These are phyloP conservation scores for Astrephomene gubernaculifera DNA, from an alignment of 139 green algal species.

Conservation along the genomic window DNA sequence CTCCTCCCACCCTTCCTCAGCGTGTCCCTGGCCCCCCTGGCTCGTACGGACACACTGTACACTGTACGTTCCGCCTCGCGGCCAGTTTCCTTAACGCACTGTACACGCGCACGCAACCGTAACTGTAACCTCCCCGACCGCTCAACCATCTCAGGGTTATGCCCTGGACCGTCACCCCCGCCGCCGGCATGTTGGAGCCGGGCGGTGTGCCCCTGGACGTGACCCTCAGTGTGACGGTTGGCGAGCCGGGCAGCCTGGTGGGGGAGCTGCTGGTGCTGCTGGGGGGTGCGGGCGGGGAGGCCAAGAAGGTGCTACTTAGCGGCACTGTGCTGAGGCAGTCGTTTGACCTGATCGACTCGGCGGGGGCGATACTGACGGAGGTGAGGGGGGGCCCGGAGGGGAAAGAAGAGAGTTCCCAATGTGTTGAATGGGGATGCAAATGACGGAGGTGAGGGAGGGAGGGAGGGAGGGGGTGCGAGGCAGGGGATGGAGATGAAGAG, in stretches of 20 bases:
- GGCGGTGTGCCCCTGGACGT: neutral
- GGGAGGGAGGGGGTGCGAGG: neutral
- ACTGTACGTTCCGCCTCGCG: too few species aligned
- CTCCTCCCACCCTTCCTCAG: too few species aligned
- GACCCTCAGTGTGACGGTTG: constrained; percentile 22
- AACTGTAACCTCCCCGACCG: too few species aligned
- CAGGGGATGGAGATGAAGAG: neutral
- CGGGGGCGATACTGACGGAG: constrained; percentile 38
- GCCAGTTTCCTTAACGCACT: too few species aligned
- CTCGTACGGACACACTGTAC: too few species aligned
- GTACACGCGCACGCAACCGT: too few species aligned
- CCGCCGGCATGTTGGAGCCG: neutral
- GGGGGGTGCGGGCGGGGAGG: neutral
- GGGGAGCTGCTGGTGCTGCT: constrained; percentile 17
- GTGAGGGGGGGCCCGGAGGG: neutral
- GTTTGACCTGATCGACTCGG: constrained; percentile 51
- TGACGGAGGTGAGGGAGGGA: neutral
- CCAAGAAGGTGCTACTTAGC: constrained; percentile 44
- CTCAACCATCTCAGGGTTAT: constrained; percentile 4
- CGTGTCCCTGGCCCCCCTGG: too few species aligned
- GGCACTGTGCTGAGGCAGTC: constrained; percentile 53
- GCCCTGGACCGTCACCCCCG: neutral
- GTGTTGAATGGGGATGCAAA: too few species aligned
- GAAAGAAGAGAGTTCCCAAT: too few species aligned
- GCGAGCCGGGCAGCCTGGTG: constrained; percentile 17